Conservation (phyloP, 2,329 filamentous ascomycete genomes). For the Paraphoma sp. region DNA sequence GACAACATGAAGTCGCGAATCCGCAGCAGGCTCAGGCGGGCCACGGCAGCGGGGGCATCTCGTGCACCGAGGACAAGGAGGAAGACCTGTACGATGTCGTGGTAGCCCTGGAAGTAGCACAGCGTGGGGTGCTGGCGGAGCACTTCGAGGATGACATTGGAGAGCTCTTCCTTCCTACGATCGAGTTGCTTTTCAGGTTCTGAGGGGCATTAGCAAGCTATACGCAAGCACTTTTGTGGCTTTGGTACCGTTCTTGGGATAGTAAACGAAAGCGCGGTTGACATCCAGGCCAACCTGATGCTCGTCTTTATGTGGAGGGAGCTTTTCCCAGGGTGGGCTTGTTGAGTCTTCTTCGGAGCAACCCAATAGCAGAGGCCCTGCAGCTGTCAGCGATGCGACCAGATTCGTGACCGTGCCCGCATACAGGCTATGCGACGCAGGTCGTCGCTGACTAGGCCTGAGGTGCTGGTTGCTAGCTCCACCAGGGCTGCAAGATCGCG, state of each 20-base stretch:
- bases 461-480: constrained; percentile 50
- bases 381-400: constrained; percentile 15
- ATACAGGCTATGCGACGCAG: constrained; percentile 79
- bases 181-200: constrained; percentile 73
- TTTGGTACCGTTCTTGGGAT: constrained; percentile 71
- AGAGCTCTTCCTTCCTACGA: constrained; percentile 76
- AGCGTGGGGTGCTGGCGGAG: constrained; percentile 82
- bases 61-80: constrained; percentile 78
- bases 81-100: constrained; percentile 97
- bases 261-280: constrained; percentile 95
- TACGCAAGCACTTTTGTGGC: neutral
- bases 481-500: constrained; percentile 50
- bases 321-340: constrained; percentile 60
- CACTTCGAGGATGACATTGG: constrained; percentile 78
- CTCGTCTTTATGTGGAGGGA: constrained; percentile 84
- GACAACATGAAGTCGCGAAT: constrained; percentile 99
- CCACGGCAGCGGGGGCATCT: constrained; percentile 68
- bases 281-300: constrained; percentile 92
- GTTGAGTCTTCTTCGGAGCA: constrained; percentile 27
- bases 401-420: constrained; percentile 38
- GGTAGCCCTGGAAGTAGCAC: constrained; percentile 97
- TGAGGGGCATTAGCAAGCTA: constrained; percentile 56
- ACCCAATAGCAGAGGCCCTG: constrained; percentile 68
- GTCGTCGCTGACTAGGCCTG: constrained; percentile 56
- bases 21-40: constrained; percentile 84